Conservation (phyloP, 2,329 filamentous ascomycete species). For the Fusarium siculi region DNA sequence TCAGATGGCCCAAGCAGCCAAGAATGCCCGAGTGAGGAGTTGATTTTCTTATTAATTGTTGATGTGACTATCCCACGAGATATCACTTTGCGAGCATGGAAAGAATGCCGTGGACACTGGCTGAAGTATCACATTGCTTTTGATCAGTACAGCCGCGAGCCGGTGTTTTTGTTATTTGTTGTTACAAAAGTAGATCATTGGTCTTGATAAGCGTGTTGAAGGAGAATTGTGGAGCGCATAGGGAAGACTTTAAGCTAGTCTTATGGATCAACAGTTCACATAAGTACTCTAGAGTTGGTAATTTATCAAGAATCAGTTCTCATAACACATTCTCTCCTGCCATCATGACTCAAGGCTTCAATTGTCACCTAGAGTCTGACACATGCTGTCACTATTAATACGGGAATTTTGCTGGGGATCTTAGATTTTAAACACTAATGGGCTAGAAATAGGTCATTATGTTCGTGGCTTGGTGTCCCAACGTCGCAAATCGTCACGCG, state of each 20-base stretch:
- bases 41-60: not conserved
- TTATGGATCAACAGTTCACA: not conserved
- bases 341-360: not conserved
- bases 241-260: not conserved
- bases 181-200: not conserved
- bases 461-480: not conserved
- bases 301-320: not conserved
- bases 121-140: not conserved
- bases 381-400: not conserved
- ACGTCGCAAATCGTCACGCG: not conserved
- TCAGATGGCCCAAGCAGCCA: not conserved
- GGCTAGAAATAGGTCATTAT: not conserved
- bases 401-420: not conserved
- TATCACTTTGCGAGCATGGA: not conserved
- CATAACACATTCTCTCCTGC: not conserved
- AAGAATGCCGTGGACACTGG: not conserved
- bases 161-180: not conserved
- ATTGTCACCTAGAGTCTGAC: rapidly evolving
- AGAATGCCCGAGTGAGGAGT: not conserved
- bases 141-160: not conserved
- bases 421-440: not conserved
- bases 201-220: not conserved
- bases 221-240: not conserved
- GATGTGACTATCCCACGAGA: not conserved
- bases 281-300: not conserved